Base-by-base conservation (phyloP, 305 asterid genomes). In the Vinca major region DNA sequence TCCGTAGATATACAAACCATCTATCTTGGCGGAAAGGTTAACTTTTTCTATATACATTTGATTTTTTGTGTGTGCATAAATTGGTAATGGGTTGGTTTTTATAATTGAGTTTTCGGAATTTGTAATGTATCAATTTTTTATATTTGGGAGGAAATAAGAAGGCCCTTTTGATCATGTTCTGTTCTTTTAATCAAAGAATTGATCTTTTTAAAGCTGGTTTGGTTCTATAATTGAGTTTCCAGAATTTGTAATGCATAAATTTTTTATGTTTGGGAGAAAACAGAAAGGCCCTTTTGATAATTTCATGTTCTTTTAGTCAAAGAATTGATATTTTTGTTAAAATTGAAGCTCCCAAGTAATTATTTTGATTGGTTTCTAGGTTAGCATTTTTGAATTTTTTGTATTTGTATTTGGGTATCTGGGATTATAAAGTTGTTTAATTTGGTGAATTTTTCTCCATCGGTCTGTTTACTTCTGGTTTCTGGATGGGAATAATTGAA, bases 11-110 rank as follows among this genome's bases (percentile, higher is more conserved):
- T 90, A 45, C 89, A 88, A 73, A 88, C 95, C 68, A 88, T 88
- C 78, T 90, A 88, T 79, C 92, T 88, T 69, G 96, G 97, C 74
- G 97, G 97, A 71, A 85, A 90, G 97, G 97, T 74, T 26, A 26
- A 26, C 33, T 26, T 26, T 26, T 26, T 26, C 33, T 26, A 26
- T 26, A 26, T 26, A 26, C 33, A 26, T 70, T 4, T 48, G 26
- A 44, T 8, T 68, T 56, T 47, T 2, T 26, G 33, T 26, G 33
- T 61, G 26, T 16, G 48, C 43, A 61, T 39, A 6, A 61, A 39
- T 3, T 6, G 20, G 26, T 47, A 21, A 45, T 65, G 20, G 19
- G 41, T 16, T 53, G 33, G 33, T 0, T 5, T 51, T 5, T 70
- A 21, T 44, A 14, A n/a, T 36, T 19, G 11, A n/a, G 8, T 41